Evolutionary conservation across 1,284 basidiomycete genomes (phyloP).

Genomic region (Tilletia caries): DNA sequence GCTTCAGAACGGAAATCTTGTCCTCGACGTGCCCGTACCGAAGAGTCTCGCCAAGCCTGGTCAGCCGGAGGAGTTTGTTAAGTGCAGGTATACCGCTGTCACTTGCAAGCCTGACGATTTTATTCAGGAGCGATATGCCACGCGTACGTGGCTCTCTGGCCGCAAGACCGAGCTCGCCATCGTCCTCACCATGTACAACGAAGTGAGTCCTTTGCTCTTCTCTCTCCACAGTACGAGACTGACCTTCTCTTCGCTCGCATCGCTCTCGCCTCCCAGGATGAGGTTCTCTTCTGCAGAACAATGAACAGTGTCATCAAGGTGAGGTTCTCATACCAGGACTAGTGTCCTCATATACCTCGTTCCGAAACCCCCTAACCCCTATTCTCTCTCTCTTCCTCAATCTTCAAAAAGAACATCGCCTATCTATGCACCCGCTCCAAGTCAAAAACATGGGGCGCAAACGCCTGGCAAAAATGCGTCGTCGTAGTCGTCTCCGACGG

Average conservation of each 20-base stretch:
- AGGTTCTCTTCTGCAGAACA: slow-evolving; percentile 18
- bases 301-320: slow-evolving; percentile 22
- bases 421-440: slow-evolving; percentile 18
- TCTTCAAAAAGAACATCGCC: slow-evolving; percentile 26
- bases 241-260: background rate
- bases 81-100: slow-evolving; percentile 17
- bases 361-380: too few species aligned
- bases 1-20: slow-evolving; percentile 23
- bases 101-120: slow-evolving; percentile 24
- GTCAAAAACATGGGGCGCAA: slow-evolving; percentile 22
- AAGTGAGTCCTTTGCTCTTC: slow-evolving; percentile 12
- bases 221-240: background rate
- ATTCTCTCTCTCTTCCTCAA: too few species aligned
- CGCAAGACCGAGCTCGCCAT: slow-evolving; percentile 23
- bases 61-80: slow-evolving; percentile 21
- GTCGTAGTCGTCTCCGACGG: slow-evolving; percentile 24
- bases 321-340: background rate
- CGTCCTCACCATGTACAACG: slow-evolving; percentile 25
- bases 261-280: background rate
- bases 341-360: too few species aligned
- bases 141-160: slow-evolving; percentile 19
- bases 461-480: slow-evolving; percentile 25
- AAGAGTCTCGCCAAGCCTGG: slow-evolving; percentile 17
- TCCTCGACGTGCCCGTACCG: slow-evolving; percentile 24
- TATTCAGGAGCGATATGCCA: slow-evolving; percentile 17